Base-by-base conservation (phyloP, 192 early-diverging fungal species). In the Backusella parvicylindrica region DNA sequence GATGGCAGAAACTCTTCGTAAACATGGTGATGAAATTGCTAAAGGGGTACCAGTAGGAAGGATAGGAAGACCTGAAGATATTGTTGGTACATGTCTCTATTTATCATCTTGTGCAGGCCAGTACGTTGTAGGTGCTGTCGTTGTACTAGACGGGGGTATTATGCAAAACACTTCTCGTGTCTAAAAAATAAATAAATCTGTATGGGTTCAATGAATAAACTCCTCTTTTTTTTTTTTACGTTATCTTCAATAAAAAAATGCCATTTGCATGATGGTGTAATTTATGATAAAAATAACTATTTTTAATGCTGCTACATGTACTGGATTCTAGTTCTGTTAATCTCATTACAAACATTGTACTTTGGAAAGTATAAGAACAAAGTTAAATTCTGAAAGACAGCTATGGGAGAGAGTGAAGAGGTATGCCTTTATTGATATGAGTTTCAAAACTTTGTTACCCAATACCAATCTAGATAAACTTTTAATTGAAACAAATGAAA, bases 11-110 rank as follows among this genome's bases (percentile, higher is more conserved):
- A 92, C 90, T 0, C 66, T 93, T 64, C 79, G 81, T 0, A 77
- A 76, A 28, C 74, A 80, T 70, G 79, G 86, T 3, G 88, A 92
- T 26, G 64, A 67, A 11, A 92, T 93, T 66, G 84, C 88, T 1
- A 47, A 53, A 9, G 56, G 66, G 43, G 80, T 92, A 65, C 94
- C 95, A 12, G 68, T 92, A 71, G 87, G 91, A 11, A 86, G 95
- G 12, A 92, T 98, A 72, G 97, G 97, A 1, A 75, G 76, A 18
- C 84, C 94, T 7, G 88, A 92, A 74, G 96, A 98, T 85, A 92
- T 97, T 85, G 95, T 92, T 36, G 97, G 92, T 21, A 83, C 93
- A 1, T 88, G 89, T 40, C 81, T 99, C 16, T 99, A 94, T 76
- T 79, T 98, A 71, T 88, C 90, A 11, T 90, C 89, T 33, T 74